Conservation (phyloP, 768 basidiomycete genomes). For the Phaeotremella fagi region DNA sequence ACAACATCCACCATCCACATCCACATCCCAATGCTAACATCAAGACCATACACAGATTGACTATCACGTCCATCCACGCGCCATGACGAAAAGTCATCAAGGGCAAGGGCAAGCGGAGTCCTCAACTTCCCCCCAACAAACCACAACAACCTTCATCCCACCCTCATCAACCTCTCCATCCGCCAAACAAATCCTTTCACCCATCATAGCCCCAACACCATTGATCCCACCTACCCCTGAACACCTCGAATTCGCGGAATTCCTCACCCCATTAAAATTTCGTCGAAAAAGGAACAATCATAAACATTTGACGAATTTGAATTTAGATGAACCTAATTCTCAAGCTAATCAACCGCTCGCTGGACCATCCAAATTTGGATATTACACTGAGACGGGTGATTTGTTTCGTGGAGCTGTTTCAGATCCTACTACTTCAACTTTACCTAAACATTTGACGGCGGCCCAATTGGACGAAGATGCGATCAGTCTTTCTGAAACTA, state of each 20-base stretch:
- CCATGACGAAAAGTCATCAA: too few species aligned
- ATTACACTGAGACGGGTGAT: conserved; percentile 34
- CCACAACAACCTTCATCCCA: too few species aligned
- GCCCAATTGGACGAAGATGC: conserved; percentile 33
- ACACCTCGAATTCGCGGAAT: conserved; percentile 40
- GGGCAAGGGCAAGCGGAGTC: too few species aligned
- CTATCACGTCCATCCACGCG: too few species aligned
- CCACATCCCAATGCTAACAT: too few species aligned
- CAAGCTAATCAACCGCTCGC: conserved; percentile 6
- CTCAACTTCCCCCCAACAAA: too few species aligned
- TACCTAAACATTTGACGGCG: background rate
- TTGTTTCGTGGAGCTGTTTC: conserved; percentile 31
- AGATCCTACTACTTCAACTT: conserved; percentile 35
- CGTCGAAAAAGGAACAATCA: conserved; percentile 28
- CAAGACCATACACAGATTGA: too few species aligned
- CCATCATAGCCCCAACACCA: background rate
- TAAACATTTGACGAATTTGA: too few species aligned
- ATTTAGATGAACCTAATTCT: conserved; percentile 1
- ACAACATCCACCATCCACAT: too few species aligned
- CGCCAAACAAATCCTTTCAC: background rate
- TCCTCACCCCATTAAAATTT: conserved; percentile 37
- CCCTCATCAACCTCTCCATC: background rate
- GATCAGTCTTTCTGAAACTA: conserved; percentile 21
- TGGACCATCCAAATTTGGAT: conserved; percentile 32
- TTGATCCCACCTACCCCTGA: background rate